These are phyloP conservation scores for Sicyos baderoa DNA, from an alignment of 306 rosid genomes.

Conservation along the genomic window DNA sequence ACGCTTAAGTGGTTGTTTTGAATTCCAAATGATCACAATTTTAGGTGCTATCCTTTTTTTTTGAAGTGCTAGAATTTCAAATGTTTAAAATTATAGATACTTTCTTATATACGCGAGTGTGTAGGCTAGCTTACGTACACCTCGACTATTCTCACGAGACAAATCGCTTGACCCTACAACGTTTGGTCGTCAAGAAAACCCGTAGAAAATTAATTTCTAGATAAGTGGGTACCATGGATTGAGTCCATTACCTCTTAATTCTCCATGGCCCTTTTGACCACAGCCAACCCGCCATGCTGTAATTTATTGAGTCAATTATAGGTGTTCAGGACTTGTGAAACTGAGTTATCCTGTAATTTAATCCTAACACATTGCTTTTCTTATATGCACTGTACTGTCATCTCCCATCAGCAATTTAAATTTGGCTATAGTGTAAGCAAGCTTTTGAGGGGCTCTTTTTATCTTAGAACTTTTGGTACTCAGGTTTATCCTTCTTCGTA, in stretches of 20 bases:
- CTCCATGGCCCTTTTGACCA: too few species aligned
- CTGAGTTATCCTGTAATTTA: not conserved
- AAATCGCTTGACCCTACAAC: too few species aligned
- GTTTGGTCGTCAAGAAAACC: too few species aligned
- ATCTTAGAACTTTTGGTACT: not conserved
- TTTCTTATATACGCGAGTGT: too few species aligned
- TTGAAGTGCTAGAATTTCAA: not conserved
- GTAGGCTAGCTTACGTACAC: too few species aligned
- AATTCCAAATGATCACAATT: not conserved
- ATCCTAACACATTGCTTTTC: not conserved
- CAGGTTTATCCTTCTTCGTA: not conserved
- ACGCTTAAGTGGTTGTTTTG: not conserved
- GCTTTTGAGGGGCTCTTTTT: not conserved
- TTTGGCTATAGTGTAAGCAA: not conserved
- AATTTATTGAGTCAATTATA: too few species aligned
- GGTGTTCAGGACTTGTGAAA: not conserved
- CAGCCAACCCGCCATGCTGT: too few species aligned
- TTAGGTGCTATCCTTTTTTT: conserved; percentile 4
- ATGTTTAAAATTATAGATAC: not conserved
- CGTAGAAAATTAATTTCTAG: too few species aligned
- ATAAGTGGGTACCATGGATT: too few species aligned
- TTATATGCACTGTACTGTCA: not conserved
- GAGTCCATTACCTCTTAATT: too few species aligned
- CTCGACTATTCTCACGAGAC: too few species aligned
- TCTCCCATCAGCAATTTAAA: not conserved